phyloP scores from a whole-genome alignment of 352 stramenopile species.

The Phytophthora sp. region DNA sequence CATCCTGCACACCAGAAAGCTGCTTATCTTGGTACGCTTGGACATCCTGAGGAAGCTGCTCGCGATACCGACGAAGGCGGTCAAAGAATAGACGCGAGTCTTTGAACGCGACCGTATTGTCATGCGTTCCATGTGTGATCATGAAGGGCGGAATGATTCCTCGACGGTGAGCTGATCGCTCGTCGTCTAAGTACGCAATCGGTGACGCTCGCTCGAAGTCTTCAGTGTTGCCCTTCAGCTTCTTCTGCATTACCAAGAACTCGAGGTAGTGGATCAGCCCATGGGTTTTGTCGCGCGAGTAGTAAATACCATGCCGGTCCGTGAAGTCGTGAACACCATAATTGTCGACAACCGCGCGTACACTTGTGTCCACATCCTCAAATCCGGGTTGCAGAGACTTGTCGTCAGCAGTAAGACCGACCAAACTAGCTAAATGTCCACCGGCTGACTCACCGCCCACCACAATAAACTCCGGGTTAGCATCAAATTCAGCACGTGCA shows the following conservation, averaged over 20 bases:
- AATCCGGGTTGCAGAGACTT: slow-evolving; percentile 63
- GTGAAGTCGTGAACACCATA: slow-evolving; percentile 69
- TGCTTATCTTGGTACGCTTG: slow-evolving; percentile 23
- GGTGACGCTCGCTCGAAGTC: slow-evolving; percentile 62
- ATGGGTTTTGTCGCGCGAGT: slow-evolving; percentile 45
- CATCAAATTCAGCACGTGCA: slow-evolving; percentile 36
- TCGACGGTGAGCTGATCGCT: slow-evolving; percentile 17
- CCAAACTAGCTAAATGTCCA: slow-evolving; percentile 56
- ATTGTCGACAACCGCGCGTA: slow-evolving; percentile 58
- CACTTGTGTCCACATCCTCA: slow-evolving; percentile 67
- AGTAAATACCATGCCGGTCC: slow-evolving; percentile 63
- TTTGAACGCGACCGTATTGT: slow-evolving; percentile 62
- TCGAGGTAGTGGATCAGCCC: slow-evolving; percentile 56
- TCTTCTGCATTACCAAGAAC: slow-evolving; percentile 68
- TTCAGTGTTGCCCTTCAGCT: slow-evolving; percentile 46
- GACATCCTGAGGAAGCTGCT: slow-evolving; percentile 26
- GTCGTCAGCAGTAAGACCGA: slow-evolving; percentile 54
- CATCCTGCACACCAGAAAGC: slow-evolving; percentile 47
- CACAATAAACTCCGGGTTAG: slow-evolving; percentile 62
- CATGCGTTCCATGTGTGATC: slow-evolving; percentile 59
- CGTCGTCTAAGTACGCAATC: slow-evolving; percentile 48
- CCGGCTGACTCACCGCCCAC: slow-evolving; percentile 69
- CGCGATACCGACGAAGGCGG: slow-evolving; percentile 46
- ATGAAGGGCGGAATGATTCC: slow-evolving; percentile 61
- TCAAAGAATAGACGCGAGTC: slow-evolving; percentile 69